These are phyloP conservation scores for Phytophthora agathidicida DNA, from an alignment of 352 stramenopile genomes.

Conservation along the genomic window DNA sequence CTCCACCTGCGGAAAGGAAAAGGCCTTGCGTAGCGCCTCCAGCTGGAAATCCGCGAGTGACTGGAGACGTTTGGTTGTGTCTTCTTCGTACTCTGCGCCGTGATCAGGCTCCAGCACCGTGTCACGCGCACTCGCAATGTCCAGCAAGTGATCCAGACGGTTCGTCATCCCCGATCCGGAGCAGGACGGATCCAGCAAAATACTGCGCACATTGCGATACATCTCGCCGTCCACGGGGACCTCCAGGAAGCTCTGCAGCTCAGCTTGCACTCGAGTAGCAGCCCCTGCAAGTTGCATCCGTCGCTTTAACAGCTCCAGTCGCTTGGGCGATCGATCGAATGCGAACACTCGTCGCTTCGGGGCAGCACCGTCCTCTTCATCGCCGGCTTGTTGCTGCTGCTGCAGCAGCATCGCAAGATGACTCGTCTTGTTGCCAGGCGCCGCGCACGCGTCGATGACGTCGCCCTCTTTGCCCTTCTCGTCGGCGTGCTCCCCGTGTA, in stretches of 20 bases:
- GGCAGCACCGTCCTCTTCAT: constrained; percentile 28
- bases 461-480: constrained; percentile 61
- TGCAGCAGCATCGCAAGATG: constrained; percentile 95
- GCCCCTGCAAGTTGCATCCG: constrained; percentile 88
- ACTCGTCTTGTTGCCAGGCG: constrained; percentile 99
- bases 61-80: constrained; percentile 82
- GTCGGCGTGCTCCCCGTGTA: constrained; percentile 82
- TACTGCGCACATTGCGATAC: constrained; percentile 90
- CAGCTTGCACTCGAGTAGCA: constrained; percentile 79
- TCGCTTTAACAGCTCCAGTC: constrained; percentile 88
- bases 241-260: constrained; percentile 93
- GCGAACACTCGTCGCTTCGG: constrained; percentile 91
- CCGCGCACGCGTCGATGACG: constrained; percentile 96
- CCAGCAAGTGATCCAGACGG: constrained; percentile 91
- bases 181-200: constrained; percentile 97
- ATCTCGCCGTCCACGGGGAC: constrained; percentile 72
- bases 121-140: constrained; percentile 74
- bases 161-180: constrained; percentile 97
- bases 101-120: constrained; percentile 44
- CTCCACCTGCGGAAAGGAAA: constrained; percentile 94
- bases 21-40: constrained; percentile 92
- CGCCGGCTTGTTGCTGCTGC: constrained; percentile 73
- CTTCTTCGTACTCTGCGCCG: constrained; percentile 51
- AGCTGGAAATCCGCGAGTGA: constrained; percentile 96
- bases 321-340: constrained; percentile 91